Evolutionary conservation across 2,329 filamentous ascomycete genomes (phyloP).

Genomic region (Fusarium sp.): DNA sequence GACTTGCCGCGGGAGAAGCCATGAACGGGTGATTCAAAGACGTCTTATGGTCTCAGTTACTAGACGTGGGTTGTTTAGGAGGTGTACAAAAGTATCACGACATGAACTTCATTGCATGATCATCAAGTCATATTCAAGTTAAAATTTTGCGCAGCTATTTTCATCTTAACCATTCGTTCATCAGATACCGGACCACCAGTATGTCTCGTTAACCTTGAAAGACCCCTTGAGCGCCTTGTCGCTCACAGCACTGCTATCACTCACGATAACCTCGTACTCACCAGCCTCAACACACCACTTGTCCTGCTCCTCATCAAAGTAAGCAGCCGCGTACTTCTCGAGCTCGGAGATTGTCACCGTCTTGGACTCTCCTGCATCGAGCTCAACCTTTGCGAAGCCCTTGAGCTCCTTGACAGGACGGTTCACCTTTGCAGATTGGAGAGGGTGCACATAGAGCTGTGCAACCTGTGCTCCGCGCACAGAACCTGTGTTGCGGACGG

Average conservation of each 20-base stretch:
- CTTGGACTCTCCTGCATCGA: slow-evolving; percentile 73
- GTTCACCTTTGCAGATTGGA: slow-evolving; percentile 68
- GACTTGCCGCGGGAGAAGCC: background rate
- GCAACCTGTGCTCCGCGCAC: slow-evolving; percentile 68
- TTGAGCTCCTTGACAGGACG: slow-evolving; percentile 74
- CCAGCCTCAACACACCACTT: slow-evolving; percentile 78
- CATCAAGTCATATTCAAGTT: background rate
- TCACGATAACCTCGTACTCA: slow-evolving; percentile 74
- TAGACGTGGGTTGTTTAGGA: background rate
- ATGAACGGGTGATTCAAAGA: background rate
- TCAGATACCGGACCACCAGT: slow-evolving; percentile 75
- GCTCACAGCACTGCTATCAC: slow-evolving; percentile 68
- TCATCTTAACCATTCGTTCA: background rate
- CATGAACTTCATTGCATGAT: background rate
- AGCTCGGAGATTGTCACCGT: slow-evolving; percentile 69
- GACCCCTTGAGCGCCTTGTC: slow-evolving; percentile 64
- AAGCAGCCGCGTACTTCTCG: slow-evolving; percentile 77
- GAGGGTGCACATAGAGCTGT: slow-evolving; percentile 69
- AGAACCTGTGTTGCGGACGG: slow-evolving; percentile 73
- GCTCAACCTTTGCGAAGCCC: slow-evolving; percentile 74
- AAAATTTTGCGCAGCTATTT: background rate
- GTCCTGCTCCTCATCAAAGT: slow-evolving; percentile 77
- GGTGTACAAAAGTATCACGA: background rate
- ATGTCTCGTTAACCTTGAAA: slow-evolving; percentile 73
- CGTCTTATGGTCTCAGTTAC: background rate